Evolutionary conservation across 345 rosid genomes (phyloP), one percentile per base, ranked within the genome.

Genomic region (Eucalyptus polybractea): DNA sequence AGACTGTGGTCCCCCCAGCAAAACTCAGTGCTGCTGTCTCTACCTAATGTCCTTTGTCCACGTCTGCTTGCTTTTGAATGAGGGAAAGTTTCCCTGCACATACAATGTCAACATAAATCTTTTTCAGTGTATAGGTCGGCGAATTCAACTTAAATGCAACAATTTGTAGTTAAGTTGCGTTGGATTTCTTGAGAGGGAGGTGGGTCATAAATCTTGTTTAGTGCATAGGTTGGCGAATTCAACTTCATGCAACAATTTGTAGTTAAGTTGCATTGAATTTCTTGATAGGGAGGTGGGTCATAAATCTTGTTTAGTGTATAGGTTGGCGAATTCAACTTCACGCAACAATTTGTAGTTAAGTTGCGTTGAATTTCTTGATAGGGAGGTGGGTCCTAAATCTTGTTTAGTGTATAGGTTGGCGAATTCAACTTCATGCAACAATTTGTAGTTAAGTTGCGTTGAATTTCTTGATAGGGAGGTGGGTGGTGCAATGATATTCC

Each of bases 401-500:
- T 76, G 47, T 76, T 37, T 6, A 40, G 25, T 40, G 24, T 6
- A 21, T 10, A 19, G 47, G 47, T 76, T 21, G 83, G 8, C 13
- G 15, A 65, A 40, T 37, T 76, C 83, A 19, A 76, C 83, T 76
- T 76, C 15, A 21, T 10, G 15, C 83, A 37, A 76, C 10, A 37
- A 76, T 40, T 21, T 37, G 47, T 76, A 21, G 83, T 76, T 37
- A 21, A n/a, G 37, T 37, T 37, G 60, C 47, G 24, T 76, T 72
- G n/a, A 37, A 51, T 56, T 86, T 89, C 29, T 54, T 86, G 42
- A 29, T 33, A 98, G 99, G 99, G 99, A 91, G 99, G 99, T 90
- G 99, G 98, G 89, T 98, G 99, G 99, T 98, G 99, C 86, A 96
- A 98, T 91, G 98, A 97, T 91, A 87, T 96, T 83, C 89, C 89